Evolutionary conservation across 164 flowering plant genomes (phyloP), one percentile per base, ranked within the genome.

Genomic region (Magnolia changhungtana): DNA sequence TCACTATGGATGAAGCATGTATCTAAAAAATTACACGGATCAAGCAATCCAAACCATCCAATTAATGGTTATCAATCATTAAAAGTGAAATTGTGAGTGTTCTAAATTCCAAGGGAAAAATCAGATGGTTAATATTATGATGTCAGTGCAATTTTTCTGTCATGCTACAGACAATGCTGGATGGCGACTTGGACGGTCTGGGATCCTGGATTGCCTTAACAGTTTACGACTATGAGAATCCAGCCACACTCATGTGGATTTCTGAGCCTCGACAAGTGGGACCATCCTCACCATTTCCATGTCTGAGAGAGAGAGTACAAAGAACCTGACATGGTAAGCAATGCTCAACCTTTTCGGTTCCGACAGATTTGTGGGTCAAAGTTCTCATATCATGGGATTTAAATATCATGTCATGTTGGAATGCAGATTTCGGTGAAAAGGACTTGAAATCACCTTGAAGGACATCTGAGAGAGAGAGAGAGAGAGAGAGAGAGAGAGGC

Each of bases 361-460:
- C 72, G 92, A 84, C 89, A 87, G 81, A 80, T 61, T 13, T 77
- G 80, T 79, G 88, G 83, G 89, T 87, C 89, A 85, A 87, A 84
- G 74, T 83, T 82, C 75, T 79, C 84, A 72, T 79, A 76, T 7
- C 8, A 37, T 55, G 20, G 75, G 49, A 75, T 77, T 71, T 76
- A 72, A 69, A 81, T 77, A 75, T 80, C 77, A 65, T 20, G 61
- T 80, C 71, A 21, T 82, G 76, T 72, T 76, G 78, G 85, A 78
- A 83, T 73, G 78, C 87, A 81, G 81, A 85, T 87, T 88, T 87
- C 84, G 82, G 84, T 86, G 89, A 84, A 84, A 83, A 79, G 58
- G 88, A 87, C 90, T 78, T 74, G 73, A 78, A 82, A 80, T 82
- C n/a, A 24, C 45, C 7, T 37, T 37, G 71, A 10, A 63, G 24